A percentile compares a stretch with the other conserved stretches of the same genome.
Conservation (phyloP, 768 basidiomycete species). For the Mycena indigotica region DNA sequence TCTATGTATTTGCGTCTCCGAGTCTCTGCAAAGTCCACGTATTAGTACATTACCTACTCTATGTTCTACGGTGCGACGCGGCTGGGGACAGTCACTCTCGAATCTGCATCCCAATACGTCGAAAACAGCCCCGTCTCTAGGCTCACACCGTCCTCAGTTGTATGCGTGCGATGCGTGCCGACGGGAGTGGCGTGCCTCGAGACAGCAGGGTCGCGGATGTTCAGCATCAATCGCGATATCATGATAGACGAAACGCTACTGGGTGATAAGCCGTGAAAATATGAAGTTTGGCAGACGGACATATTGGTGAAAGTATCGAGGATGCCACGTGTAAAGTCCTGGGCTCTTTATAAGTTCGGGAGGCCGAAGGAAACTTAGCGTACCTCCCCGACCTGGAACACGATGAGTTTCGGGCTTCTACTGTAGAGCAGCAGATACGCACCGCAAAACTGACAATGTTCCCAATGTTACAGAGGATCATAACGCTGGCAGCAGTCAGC, state of each 20-base stretch:
- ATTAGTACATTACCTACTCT: too few relatives aligned
- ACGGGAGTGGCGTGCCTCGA: neutral
- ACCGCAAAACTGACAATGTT: neutral
- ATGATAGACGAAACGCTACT: neutral
- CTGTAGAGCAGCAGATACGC: too few relatives aligned
- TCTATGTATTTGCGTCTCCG: too few relatives aligned
- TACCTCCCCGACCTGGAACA: neutral
- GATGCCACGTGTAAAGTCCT: neutral
- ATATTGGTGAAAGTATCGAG: conserved; percentile 2
- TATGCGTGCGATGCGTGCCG: neutral
- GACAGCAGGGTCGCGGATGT: neutral
- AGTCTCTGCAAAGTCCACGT: too few relatives aligned
- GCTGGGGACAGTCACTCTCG: too few relatives aligned
- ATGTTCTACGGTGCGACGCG: too few relatives aligned
- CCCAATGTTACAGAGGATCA: conserved; percentile 1
- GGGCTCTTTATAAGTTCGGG: too few relatives aligned
- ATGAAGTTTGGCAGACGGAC: neutral
- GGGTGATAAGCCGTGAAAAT: neutral
- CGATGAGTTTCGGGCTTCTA: too few relatives aligned
- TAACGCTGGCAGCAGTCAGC: neutral
- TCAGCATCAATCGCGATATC: neutral
- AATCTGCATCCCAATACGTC: neutral
- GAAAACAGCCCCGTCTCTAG: neutral
- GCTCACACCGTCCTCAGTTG: neutral
- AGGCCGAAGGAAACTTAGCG: too few relatives aligned